These are phyloP conservation scores for Dillenia turbinata DNA, from an alignment of 164 flowering plant species.

Conservation along the genomic window DNA sequence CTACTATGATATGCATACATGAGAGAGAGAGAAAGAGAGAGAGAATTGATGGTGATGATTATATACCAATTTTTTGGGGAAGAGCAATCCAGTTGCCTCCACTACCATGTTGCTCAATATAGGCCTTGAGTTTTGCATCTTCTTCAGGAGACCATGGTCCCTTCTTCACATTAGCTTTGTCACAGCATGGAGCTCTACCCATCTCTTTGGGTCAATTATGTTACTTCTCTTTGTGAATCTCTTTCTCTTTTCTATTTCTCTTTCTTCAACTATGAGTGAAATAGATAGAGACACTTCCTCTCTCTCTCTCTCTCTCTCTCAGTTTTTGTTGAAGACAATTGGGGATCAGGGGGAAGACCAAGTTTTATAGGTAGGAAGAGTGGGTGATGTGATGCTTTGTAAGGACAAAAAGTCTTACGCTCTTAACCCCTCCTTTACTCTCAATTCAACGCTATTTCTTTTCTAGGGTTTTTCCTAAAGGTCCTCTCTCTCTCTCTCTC, in stretches of 20 bases:
- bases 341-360: slow-evolving; percentile 20
- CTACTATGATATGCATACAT: background rate
- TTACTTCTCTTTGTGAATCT: background rate
- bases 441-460: slow-evolving; percentile 22
- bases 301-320: too few relatives aligned
- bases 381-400: slow-evolving; percentile 34
- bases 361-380: slow-evolving; percentile 46
- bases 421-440: slow-evolving; percentile 15
- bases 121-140: slow-evolving; percentile 69
- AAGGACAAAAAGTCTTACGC: slow-evolving; percentile 35
- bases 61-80: slow-evolving; percentile 73
- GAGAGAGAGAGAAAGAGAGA: slow-evolving; percentile 6
- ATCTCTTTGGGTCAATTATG: slow-evolving; percentile 18
- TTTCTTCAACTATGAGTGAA: background rate
- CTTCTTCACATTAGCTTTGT: slow-evolving; percentile 75
- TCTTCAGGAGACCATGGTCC: slow-evolving; percentile 96
- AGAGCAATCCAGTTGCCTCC: slow-evolving; percentile 93
- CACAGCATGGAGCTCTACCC: slow-evolving; percentile 96
- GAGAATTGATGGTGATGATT: background rate
- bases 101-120: slow-evolving; percentile 63
- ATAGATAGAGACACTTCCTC: background rate
- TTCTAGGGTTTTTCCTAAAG: slow-evolving; percentile 25
- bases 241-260: slow-evolving; percentile 1
- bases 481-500: slow-evolving; percentile 9
- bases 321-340: background rate